These are phyloP conservation scores for Suhomyces sp. DNA, from an alignment of 805 yeast genomes.

Conservation along the genomic window DNA sequence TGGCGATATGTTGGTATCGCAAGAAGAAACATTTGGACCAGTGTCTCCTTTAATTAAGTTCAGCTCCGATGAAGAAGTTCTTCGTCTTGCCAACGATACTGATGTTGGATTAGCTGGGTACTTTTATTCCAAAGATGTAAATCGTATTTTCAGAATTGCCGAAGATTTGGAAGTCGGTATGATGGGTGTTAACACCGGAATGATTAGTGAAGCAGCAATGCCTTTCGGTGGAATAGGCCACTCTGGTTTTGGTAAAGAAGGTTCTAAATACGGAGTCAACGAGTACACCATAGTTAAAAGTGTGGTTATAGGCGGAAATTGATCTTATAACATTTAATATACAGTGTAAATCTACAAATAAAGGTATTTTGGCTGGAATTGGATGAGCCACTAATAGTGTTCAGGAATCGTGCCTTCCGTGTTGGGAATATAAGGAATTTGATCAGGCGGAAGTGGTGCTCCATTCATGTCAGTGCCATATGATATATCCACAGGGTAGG, in stretches of 20 bases:
- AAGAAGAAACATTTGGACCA: constrained; percentile 85
- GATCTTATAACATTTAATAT: constrained; percentile 1
- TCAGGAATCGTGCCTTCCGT: too few relatives aligned
- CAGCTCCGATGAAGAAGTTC: constrained; percentile 60
- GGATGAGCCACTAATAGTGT: too few relatives aligned
- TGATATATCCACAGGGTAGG: too few relatives aligned
- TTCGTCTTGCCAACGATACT: constrained; percentile 60
- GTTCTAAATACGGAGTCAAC: constrained; percentile 71
- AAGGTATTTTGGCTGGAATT: too few relatives aligned
- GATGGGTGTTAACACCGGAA: constrained; percentile 80
- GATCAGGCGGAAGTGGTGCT: too few relatives aligned
- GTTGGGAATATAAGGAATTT: too few relatives aligned
- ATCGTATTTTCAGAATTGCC: constrained; percentile 57
- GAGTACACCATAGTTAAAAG: constrained; percentile 70
- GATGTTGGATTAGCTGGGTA: constrained; percentile 80
- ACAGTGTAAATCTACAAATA: too few relatives aligned
- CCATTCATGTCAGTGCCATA: too few relatives aligned
- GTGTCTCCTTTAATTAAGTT: constrained; percentile 70
- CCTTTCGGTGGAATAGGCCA: constrained; percentile 80
- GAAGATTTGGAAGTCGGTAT: constrained; percentile 74
- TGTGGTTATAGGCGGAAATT: constrained; percentile 48
- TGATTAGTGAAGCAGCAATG: constrained; percentile 63
- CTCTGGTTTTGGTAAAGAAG: constrained; percentile 81
- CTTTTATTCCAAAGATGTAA: constrained; percentile 58
- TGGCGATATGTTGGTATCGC: constrained; percentile 51